phyloP scores from a whole-genome alignment of 345 rosid genomes.

The Tarenaya hassleriana region DNA sequence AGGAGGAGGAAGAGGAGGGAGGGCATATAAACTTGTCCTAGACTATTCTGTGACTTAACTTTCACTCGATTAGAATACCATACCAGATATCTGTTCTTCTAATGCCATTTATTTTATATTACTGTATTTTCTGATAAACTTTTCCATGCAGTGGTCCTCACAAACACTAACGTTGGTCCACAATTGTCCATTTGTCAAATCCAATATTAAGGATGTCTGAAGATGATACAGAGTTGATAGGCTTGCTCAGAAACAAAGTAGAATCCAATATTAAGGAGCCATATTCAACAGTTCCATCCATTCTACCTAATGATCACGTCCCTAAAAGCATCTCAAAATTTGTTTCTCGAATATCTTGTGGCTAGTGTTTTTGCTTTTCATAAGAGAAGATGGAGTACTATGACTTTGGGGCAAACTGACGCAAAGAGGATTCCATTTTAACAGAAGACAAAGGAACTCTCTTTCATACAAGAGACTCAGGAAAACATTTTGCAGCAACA shows the following conservation, averaged over 20 bases:
- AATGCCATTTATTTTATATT: neutral
- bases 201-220: slow-evolving; percentile 11
- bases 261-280: neutral
- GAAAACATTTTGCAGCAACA: slow-evolving; percentile 2
- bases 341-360: neutral
- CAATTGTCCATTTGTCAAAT: slow-evolving; percentile 8
- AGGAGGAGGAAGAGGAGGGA: slow-evolving; percentile 6
- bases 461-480: slow-evolving; percentile 8
- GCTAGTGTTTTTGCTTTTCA: slow-evolving; percentile 9
- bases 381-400: slow-evolving; percentile 7
- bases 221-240: slow-evolving; percentile 4
- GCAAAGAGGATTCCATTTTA: slow-evolving; percentile 6
- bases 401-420: neutral
- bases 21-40: slow-evolving; percentile 5
- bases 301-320: slow-evolving; percentile 5
- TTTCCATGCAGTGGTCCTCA: neutral
- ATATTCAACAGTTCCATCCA: slow-evolving; percentile 4
- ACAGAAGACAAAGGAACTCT: neutral
- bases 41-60: slow-evolving; percentile 10
- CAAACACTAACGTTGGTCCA: slow-evolving; percentile 5
- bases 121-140: slow-evolving; percentile 7
- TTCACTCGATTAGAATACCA: slow-evolving; percentile 2
- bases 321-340: slow-evolving; percentile 7
- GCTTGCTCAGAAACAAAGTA: neutral
- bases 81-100: neutral